Conservation (phyloP, 1,139 yeast species). For the Taphrina wiesneri region DNA sequence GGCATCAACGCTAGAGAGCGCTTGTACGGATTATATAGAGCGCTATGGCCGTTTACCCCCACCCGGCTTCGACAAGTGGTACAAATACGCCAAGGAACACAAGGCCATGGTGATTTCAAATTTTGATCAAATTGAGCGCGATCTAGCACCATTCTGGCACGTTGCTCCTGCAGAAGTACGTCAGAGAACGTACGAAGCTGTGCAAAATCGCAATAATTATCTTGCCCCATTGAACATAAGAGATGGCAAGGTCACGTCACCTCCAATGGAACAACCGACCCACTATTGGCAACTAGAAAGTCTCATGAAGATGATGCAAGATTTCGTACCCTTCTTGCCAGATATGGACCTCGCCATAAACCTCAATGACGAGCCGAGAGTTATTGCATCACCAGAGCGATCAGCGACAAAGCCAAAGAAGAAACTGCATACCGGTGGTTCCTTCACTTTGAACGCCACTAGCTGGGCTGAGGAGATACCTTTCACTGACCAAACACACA, state of each 20-base stretch:
- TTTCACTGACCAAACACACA: not conserved
- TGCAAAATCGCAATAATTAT: slow-evolving; percentile 5
- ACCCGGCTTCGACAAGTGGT: slow-evolving; percentile 41
- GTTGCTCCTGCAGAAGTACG: slow-evolving; percentile 37
- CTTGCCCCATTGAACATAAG: not conserved
- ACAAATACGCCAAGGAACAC: slow-evolving; percentile 37
- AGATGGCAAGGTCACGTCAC: not conserved
- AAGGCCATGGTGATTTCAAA: slow-evolving; percentile 37
- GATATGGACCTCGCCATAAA: slow-evolving; percentile 41
- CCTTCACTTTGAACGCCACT: not conserved
- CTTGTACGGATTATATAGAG: not conserved
- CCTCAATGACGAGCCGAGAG: slow-evolving; percentile 40
- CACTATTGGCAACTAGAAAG: slow-evolving; percentile 21
- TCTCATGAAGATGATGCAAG: slow-evolving; percentile 33
- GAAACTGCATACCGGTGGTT: not conserved
- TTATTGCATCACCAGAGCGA: slow-evolving; percentile 33
- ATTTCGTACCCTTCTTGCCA: slow-evolving; percentile 39
- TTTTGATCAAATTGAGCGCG: slow-evolving; percentile 38
- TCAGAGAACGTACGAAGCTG: slow-evolving; percentile 26
- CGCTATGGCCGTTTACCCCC: slow-evolving; percentile 38
- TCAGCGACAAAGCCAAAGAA: not conserved
- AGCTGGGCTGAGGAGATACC: not conserved
- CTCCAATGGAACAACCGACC: slow-evolving; percentile 12
- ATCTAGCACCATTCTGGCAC: slow-evolving; percentile 40
- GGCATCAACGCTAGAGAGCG: not conserved